These are phyloP conservation scores for Fragaria vesca DNA, from an alignment of 306 rosid species.

Conservation along the genomic window DNA sequence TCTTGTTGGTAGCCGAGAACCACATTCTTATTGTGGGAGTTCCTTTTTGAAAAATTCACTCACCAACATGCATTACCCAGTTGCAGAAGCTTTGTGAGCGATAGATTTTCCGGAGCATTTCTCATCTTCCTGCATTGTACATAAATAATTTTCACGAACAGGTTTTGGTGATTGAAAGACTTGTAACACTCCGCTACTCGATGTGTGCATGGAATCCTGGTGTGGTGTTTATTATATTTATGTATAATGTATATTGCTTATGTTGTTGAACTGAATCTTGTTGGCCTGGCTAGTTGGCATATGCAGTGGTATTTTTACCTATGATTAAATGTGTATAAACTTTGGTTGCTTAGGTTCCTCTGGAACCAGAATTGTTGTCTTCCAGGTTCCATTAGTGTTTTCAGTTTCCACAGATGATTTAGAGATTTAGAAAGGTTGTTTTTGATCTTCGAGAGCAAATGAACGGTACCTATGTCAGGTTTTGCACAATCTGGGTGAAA, in stretches of 20 bases:
- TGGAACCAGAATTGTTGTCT: not conserved
- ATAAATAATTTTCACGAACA: constrained; percentile 27
- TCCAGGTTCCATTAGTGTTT: not conserved
- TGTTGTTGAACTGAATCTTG: not conserved
- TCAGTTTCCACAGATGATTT: not conserved
- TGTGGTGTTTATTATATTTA: not conserved
- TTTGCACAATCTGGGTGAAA: not conserved
- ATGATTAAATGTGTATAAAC: not conserved
- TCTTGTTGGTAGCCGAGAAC: constrained; percentile 44
- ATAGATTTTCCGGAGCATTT: constrained; percentile 12
- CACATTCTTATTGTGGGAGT: constrained; percentile 46
- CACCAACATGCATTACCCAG: constrained; percentile 50
- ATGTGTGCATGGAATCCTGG: not conserved
- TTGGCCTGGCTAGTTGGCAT: not conserved
- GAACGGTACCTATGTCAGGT: not conserved
- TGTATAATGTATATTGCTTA: not conserved
- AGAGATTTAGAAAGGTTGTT: not conserved
- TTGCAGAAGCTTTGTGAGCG: constrained; percentile 68
- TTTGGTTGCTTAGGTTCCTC: not conserved
- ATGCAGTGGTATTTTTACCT: not conserved
- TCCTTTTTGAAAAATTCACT: constrained; percentile 50
- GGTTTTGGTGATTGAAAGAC: constrained; percentile 10
- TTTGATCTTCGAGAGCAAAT: not conserved
- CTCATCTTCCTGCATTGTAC: constrained; percentile 23
- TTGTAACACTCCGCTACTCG: not conserved